These are phyloP conservation scores for Paramecium pentaurelia DNA, from an alignment of 73 alveolate genomes.

Conservation along the genomic window DNA sequence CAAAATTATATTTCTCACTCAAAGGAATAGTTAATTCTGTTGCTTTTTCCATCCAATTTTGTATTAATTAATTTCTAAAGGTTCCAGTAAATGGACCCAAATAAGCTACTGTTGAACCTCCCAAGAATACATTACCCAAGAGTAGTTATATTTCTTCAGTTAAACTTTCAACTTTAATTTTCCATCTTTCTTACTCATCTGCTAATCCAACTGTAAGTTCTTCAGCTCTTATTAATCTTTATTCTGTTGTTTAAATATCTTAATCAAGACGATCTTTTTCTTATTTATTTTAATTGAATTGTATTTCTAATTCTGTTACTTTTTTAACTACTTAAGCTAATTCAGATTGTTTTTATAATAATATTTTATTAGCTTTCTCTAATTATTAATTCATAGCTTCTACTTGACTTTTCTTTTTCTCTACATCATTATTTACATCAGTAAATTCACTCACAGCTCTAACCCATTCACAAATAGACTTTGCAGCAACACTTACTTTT, in stretches of 20 bases:
- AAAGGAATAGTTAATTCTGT: constrained; percentile 66
- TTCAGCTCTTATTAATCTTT: constrained; percentile 92
- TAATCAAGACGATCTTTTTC: constrained; percentile 82
- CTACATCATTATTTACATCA: constrained; percentile 67
- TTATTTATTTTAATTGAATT: constrained; percentile 75
- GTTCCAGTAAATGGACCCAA: constrained; percentile 92
- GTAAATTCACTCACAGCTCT: constrained; percentile 72
- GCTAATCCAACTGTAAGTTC: constrained; percentile 88
- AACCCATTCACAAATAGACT: constrained; percentile 76
- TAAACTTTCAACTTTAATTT: constrained; percentile 76
- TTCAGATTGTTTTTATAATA: constrained; percentile 78
- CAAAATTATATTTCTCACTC: constrained; percentile 17
- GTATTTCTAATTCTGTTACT: constrained; percentile 84
- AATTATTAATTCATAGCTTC: constrained; percentile 79
- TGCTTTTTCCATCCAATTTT: constrained; percentile 78
- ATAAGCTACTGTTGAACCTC: constrained; percentile 87
- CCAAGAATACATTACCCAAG: constrained; percentile 89
- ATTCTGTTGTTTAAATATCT: constrained; percentile 77
- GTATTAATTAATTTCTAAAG: constrained; percentile 79
- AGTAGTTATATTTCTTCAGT: constrained; percentile 73
- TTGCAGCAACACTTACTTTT: constrained; percentile 72
- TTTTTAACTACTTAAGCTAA: constrained; percentile 79
- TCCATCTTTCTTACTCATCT: constrained; percentile 95
- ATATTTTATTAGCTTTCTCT: constrained; percentile 79
- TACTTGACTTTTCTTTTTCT: constrained; percentile 80